Conservation (phyloP, 2,329 filamentous ascomycete genomes). For the Diaporthe helianthi region DNA sequence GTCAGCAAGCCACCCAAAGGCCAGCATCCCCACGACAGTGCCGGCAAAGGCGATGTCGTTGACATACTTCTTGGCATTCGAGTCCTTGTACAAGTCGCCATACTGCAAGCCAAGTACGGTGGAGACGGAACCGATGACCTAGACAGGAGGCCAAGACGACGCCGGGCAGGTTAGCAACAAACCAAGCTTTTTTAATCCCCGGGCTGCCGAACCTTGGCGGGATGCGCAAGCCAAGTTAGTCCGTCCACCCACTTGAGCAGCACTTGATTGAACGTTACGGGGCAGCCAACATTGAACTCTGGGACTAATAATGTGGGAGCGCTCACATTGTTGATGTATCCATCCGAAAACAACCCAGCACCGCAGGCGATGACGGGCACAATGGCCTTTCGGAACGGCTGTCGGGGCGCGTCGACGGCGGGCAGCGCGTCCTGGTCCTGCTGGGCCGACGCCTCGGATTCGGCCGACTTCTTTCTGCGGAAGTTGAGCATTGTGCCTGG, state of each 20-base stretch:
- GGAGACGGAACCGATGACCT: conserved; percentile 88
- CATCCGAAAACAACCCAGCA: conserved; percentile 88
- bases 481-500: conserved; percentile 29
- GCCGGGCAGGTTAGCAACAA: neutral
- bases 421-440: neutral
- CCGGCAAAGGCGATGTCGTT: conserved; percentile 82
- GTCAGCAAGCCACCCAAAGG: conserved; percentile 83
- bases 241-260: no score
- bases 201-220: conserved; percentile 12
- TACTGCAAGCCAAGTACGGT: conserved; percentile 78
- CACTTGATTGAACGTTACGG: no score
- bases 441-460: conserved; percentile 18
- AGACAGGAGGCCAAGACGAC: neutral
- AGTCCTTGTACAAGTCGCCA: conserved; percentile 70
- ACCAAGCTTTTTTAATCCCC: neutral
- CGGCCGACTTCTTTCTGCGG: conserved; percentile 26
- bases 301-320: conserved; percentile 13
- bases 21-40: conserved; percentile 80
- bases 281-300: no score
- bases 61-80: conserved; percentile 72
- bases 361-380: conserved; percentile 86
- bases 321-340: conserved; percentile 83
- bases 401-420: conserved; percentile 1
- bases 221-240: conserved; percentile 15
- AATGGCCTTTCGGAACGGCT: conserved; percentile 37